phyloP scores from a whole-genome alignment of 2,329 filamentous ascomycete species.

The Calonectria leucothoes region DNA sequence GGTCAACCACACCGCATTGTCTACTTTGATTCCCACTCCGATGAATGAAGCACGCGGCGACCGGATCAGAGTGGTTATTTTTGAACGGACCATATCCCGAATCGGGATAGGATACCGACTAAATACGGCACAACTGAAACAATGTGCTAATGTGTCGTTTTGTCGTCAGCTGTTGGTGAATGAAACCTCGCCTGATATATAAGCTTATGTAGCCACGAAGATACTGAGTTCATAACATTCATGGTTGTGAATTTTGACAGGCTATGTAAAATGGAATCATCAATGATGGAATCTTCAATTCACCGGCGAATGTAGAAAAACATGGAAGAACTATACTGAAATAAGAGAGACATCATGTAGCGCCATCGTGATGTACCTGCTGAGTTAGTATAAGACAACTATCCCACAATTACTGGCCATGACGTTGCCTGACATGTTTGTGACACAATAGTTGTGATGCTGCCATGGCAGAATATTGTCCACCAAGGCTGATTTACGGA shows the following conservation, averaged over 20 bases:
- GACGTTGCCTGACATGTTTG: background rate
- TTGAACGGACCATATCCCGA: background rate
- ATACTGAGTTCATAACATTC: background rate
- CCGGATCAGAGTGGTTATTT: background rate
- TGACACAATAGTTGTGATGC: background rate
- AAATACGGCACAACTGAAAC: background rate
- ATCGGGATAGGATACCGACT: background rate
- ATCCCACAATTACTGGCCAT: no score
- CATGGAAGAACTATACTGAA: background rate
- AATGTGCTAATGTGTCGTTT: background rate
- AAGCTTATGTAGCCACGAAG: background rate
- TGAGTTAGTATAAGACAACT: background rate
- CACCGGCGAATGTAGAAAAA: background rate
- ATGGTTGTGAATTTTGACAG: no score
- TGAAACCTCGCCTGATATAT: background rate
- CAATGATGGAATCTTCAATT: background rate
- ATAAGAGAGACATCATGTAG: background rate
- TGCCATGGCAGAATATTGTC: background rate
- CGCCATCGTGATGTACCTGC: background rate
- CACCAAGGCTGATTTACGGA: background rate
- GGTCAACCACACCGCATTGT: no score
- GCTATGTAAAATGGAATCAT: no score
- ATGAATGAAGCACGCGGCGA: background rate
- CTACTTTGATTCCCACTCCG: background rate
- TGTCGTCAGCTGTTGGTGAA: background rate